Percentiles rank a stretch among this genome's conserved stretches.
phyloP scores from a whole-genome alignment of 164 flowering plant genomes.

The Vitis labrusca region DNA sequence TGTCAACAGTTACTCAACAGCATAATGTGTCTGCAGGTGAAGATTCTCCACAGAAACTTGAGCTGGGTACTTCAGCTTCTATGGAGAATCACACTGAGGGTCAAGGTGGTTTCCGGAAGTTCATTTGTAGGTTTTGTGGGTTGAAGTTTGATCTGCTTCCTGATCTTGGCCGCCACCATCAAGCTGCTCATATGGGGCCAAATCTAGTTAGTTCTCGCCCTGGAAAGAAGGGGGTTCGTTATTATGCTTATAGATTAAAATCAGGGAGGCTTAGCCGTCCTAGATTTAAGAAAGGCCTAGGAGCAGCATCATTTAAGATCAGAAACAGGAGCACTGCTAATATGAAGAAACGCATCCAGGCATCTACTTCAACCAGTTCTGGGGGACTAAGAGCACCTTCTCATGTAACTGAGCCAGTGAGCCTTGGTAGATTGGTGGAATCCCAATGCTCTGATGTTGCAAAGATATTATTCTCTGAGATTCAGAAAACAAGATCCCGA shows the following conservation, averaged over 20 bases:
- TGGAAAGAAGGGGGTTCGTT: conserved; percentile 51
- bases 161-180: conserved; percentile 99
- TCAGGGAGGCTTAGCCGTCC: conserved; percentile 73
- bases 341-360: conserved; percentile 61
- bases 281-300: conserved; percentile 59
- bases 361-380: conserved; percentile 33
- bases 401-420: conserved; percentile 35
- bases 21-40: conserved; percentile 18
- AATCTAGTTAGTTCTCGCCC: conserved; percentile 36
- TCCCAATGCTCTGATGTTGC: conserved; percentile 73
- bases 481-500: conserved; percentile 65
- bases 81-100: conserved; percentile 33
- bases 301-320: conserved; percentile 53
- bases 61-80: conserved; percentile 25
- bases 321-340: conserved; percentile 48
- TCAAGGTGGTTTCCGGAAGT: conserved; percentile 42
- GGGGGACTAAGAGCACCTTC: conserved; percentile 31
- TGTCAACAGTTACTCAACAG: conserved; percentile 33
- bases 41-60: conserved; percentile 30
- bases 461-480: conserved; percentile 58
- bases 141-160: conserved; percentile 91
- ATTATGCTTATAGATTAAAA: conserved; percentile 58
- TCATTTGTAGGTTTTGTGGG: conserved; percentile 80
- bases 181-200: conserved; percentile 91
- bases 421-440: conserved; percentile 57